phyloP scores from a whole-genome alignment of 2,329 filamentous ascomycete genomes.

The Colletotrichum eremochloae region DNA sequence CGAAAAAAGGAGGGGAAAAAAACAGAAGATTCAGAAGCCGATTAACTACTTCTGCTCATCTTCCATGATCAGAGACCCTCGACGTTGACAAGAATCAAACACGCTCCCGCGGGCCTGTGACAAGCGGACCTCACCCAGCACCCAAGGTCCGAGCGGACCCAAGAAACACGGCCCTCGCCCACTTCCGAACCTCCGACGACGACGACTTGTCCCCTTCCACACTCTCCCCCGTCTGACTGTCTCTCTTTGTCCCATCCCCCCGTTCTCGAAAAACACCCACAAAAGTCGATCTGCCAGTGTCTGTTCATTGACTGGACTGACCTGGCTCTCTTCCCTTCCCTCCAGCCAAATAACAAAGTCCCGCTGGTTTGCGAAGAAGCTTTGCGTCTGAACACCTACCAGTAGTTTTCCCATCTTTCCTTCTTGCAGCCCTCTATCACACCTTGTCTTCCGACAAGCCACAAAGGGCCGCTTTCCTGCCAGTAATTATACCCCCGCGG shows the following conservation, averaged over 20 bases:
- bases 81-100: conserved; percentile 41
- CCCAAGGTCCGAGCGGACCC: conserved; percentile 43
- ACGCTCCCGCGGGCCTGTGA: conserved; percentile 38
- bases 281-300: conserved; percentile 20
- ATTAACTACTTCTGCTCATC: not conserved
- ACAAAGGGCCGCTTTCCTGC: conserved; percentile 26
- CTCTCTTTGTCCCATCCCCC: conserved; percentile 26
- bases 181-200: conserved; percentile 41
- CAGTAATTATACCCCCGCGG: conserved; percentile 38
- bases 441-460: conserved; percentile 34
- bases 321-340: conserved; percentile 11
- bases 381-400: conserved; percentile 26
- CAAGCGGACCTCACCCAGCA: conserved; percentile 36
- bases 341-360: conserved; percentile 23
- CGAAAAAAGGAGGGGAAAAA: no score
- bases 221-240: conserved; percentile 20
- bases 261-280: conserved; percentile 10
- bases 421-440: conserved; percentile 32
- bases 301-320: conserved; percentile 43
- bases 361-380: conserved; percentile 13
- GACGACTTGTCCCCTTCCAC: conserved; percentile 37
- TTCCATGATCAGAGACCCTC: conserved; percentile 17
- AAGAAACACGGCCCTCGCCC: conserved; percentile 41
- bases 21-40: not conserved
- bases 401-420: not conserved